phyloP scores from a whole-genome alignment of 805 yeast species.

The Tetrapisispora iriomotensis region DNA sequence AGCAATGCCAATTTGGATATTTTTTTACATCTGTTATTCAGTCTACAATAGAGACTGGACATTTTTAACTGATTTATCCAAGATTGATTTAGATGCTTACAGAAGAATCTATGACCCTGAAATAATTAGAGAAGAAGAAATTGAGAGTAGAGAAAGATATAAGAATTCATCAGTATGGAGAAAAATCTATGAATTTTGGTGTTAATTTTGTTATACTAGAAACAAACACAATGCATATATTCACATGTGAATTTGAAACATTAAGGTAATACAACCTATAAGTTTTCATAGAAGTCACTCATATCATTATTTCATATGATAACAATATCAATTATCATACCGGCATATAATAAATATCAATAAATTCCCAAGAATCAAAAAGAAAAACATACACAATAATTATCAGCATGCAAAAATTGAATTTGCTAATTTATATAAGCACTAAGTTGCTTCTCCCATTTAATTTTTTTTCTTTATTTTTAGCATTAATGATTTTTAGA shows the following conservation, averaged over 20 bases:
- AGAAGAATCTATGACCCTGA: slow-evolving; percentile 34
- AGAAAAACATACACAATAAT: too few species aligned
- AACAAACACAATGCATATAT: neutral
- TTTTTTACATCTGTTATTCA: slow-evolving; percentile 43
- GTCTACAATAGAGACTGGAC: slow-evolving; percentile 32
- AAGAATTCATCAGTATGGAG: slow-evolving; percentile 22
- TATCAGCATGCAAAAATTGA: slow-evolving; percentile 2
- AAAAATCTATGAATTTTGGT: slow-evolving; percentile 32
- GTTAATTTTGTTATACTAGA: slow-evolving; percentile 23
- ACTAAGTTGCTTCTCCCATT: neutral
- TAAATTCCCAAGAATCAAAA: too few species aligned
- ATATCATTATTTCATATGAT: neutral
- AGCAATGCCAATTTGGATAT: slow-evolving; percentile 36
- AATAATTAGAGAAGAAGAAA: slow-evolving; percentile 33
- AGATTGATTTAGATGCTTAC: slow-evolving; percentile 36
- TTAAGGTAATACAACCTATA: too few species aligned
- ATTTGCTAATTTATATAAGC: neutral
- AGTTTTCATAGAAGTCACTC: slow-evolving; percentile 1
- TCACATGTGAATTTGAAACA: slow-evolving; percentile 1
- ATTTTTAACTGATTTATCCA: slow-evolving; percentile 27
- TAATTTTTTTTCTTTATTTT: too few species aligned
- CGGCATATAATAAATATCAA: neutral
- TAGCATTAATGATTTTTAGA: too few species aligned
- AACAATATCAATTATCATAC: neutral
- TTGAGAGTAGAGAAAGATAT: slow-evolving; percentile 26